Conservation (phyloP, 306 rosid genomes). For the Carpinus fangiana region DNA sequence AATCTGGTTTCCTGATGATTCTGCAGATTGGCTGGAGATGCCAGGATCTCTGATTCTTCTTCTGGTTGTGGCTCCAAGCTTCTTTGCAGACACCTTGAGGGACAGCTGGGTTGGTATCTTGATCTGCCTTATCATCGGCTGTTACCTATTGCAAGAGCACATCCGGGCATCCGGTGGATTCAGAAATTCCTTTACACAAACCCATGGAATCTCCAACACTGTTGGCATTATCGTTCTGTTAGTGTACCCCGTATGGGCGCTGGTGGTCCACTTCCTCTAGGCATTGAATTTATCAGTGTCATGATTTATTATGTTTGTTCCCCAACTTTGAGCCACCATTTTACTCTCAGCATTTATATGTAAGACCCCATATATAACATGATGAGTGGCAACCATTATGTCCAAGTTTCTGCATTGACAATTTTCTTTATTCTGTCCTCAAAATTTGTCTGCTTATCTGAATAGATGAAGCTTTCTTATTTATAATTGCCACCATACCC, state of each 20-base stretch:
- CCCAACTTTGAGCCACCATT: too few relatives aligned
- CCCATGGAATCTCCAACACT: conserved; percentile 82
- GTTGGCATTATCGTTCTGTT: conserved; percentile 71
- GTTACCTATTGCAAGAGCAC: conserved; percentile 88
- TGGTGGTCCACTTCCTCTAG: conserved; percentile 50
- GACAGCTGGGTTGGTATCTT: conserved; percentile 53
- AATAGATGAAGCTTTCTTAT: not conserved
- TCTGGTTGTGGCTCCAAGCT: conserved; percentile 68
- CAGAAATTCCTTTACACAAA: conserved; percentile 79
- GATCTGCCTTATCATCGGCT: conserved; percentile 69
- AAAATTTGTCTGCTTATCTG: not conserved
- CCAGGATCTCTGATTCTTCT: conserved; percentile 88
- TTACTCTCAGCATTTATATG: not conserved
- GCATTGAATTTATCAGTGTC: not conserved
- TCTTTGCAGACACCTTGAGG: conserved; percentile 60
- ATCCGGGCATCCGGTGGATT: conserved; percentile 87
- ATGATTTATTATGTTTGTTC: not conserved
- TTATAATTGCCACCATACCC: not conserved
- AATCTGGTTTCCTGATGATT: not conserved
- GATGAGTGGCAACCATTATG: not conserved
- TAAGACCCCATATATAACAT: not conserved
- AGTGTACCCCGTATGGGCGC: conserved; percentile 68
- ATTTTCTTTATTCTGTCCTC: not conserved
- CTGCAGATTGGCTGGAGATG: conserved; percentile 78
- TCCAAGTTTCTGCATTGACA: not conserved